These are phyloP conservation scores for Cordyceps tenuipes DNA, from an alignment of 2,329 filamentous ascomycete genomes.

Conservation along the genomic window DNA sequence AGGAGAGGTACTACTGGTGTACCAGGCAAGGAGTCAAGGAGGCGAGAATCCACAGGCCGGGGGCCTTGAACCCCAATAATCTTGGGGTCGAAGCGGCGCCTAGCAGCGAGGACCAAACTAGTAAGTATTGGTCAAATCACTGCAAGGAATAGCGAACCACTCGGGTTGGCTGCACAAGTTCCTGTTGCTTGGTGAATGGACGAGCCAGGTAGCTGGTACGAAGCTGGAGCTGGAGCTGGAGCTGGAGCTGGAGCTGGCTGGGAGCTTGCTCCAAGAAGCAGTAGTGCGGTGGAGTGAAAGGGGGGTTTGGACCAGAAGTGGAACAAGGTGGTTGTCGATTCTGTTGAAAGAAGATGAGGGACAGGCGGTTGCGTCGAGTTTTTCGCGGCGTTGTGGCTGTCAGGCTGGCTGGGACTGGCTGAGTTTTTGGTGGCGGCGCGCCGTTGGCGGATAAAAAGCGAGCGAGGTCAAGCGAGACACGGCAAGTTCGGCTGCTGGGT, in stretches of 20 bases:
- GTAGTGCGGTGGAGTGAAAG: slow-evolving; percentile 10
- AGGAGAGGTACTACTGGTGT: background rate
- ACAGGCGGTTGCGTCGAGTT: background rate
- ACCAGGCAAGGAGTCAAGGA: background rate
- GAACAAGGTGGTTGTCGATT: background rate
- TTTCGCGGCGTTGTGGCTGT: background rate
- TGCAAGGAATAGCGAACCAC: background rate
- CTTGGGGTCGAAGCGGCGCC: background rate
- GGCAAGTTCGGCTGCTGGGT: background rate
- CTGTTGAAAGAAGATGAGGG: background rate
- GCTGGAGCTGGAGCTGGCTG: background rate
- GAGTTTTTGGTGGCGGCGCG: background rate
- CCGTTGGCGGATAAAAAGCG: background rate
- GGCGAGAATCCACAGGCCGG: background rate
- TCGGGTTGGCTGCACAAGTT: background rate
- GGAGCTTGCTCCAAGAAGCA: slow-evolving; percentile 7
- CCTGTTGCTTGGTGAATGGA: background rate
- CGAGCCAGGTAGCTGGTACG: slow-evolving; percentile 6
- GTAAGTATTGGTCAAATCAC: background rate
- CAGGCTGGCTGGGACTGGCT: background rate
- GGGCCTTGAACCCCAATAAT: background rate
- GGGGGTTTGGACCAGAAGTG: slow-evolving; percentile 7
- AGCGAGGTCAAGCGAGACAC: background rate
- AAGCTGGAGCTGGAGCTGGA: background rate
- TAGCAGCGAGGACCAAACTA: background rate